A percentile compares a stretch with the other conserved stretches of the same genome.
Conservation (phyloP, 257 asterid species). For the Solanum microdontum region DNA sequence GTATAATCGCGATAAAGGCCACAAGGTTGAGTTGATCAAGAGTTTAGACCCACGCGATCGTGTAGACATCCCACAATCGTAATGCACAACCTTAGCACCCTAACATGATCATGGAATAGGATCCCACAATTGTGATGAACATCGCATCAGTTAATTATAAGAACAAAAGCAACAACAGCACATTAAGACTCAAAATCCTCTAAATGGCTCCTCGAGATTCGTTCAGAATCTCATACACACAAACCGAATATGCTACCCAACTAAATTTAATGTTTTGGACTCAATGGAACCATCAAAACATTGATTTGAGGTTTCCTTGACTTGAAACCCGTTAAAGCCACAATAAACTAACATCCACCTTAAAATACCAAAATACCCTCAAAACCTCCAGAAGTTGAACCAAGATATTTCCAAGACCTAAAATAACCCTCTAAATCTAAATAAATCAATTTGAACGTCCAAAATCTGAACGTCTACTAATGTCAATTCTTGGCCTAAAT, state of each 20-base stretch:
- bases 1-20: no score
- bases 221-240: background rate
- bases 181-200: no score
- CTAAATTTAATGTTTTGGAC: background rate
- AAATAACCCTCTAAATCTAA: background rate
- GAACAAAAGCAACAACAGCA: no score
- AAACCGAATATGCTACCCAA: background rate
- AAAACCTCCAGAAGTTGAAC: background rate
- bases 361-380: background rate
- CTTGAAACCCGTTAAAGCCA: background rate
- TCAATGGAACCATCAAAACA: background rate
- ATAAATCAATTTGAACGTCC: background rate
- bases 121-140: no score
- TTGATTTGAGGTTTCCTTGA: background rate
- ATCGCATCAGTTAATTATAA: no score
- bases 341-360: background rate
- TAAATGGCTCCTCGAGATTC: no score
- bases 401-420: background rate
- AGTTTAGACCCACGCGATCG: no score
- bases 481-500: background rate
- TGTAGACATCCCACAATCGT: no score
- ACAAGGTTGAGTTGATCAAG: no score
- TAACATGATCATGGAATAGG: no score
- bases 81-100: no score
- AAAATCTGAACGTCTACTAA: no score